phyloP scores from a whole-genome alignment of 1,284 basidiomycete genomes.

The Boletellus deceptivus region DNA sequence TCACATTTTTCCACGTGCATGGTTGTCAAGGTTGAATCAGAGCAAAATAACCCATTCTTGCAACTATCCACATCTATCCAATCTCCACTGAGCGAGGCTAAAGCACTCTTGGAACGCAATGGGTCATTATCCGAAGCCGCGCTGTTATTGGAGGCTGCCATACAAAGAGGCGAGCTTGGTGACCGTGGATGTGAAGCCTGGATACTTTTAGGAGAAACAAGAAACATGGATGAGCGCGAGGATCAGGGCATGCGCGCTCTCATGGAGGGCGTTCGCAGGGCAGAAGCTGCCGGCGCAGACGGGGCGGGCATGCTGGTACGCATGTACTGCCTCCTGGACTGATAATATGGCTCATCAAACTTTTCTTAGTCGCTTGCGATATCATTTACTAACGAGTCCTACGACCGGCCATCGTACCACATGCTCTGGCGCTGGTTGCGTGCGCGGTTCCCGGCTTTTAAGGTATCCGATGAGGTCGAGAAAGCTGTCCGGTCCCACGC shows the following conservation, averaged over 20 bases:
- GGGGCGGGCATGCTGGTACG: constrained; percentile 83
- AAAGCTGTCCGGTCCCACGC: constrained; percentile 56
- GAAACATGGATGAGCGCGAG: constrained; percentile 96
- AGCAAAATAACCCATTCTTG: constrained; percentile 69
- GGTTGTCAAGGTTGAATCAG: constrained; percentile 34
- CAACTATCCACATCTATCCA: constrained; percentile 47
- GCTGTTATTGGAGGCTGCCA: constrained; percentile 83
- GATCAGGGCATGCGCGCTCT: constrained; percentile 77
- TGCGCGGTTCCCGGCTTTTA: constrained; percentile 71
- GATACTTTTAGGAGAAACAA: constrained; percentile 90
- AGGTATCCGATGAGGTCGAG: constrained; percentile 56
- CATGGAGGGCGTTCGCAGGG: constrained; percentile 62
- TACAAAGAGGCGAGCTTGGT: constrained; percentile 74
- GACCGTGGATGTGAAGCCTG: constrained; percentile 87
- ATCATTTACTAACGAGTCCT: constrained; percentile 95
- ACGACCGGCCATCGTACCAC: constrained; percentile 84
- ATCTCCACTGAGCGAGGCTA: constrained; percentile 68
- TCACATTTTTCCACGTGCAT: neutral
- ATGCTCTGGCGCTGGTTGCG: constrained; percentile 88
- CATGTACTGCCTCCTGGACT: constrained; percentile 10
- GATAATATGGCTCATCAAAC: constrained; percentile 1
- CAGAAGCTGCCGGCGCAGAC: constrained; percentile 58
- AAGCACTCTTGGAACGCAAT: constrained; percentile 71
- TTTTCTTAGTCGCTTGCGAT: constrained; percentile 82
- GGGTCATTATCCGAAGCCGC: constrained; percentile 86